Conservation (phyloP, 2,329 filamentous ascomycete genomes). For the Claviceps purpurea region DNA sequence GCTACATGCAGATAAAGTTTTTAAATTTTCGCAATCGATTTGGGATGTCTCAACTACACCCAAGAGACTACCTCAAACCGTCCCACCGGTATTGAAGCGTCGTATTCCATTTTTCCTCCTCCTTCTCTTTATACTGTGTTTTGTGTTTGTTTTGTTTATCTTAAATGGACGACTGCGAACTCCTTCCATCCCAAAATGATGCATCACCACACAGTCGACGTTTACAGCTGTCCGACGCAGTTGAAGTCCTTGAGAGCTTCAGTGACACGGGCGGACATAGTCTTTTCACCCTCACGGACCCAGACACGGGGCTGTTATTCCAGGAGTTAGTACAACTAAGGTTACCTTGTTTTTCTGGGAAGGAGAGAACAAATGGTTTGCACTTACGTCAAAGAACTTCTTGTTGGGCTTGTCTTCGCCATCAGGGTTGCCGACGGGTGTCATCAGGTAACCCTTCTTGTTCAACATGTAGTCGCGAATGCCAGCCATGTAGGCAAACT, state of each 20-base stretch:
- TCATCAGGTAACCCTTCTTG: constrained; percentile 89
- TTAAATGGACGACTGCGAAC: not conserved
- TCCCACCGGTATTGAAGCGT: not conserved
- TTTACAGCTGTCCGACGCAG: constrained; percentile 24
- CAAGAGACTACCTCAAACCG: not conserved
- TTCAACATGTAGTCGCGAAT: constrained; percentile 88
- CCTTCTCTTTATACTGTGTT: not conserved
- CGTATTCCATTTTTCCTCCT: not conserved
- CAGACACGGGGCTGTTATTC: constrained; percentile 63
- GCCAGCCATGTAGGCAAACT: constrained; percentile 85
- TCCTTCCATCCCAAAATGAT: not conserved
- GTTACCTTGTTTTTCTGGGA: not conserved
- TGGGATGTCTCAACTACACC: not conserved
- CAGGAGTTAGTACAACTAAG: not conserved
- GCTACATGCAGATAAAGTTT: not conserved
- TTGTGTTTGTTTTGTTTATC: not conserved
- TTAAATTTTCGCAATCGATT: not conserved
- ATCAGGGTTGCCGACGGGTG: constrained; percentile 86
- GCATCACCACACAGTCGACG: not conserved
- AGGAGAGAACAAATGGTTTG: not conserved
- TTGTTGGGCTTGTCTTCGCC: constrained; percentile 98
- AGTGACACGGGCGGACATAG: constrained; percentile 70
- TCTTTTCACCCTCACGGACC: constrained; percentile 96
- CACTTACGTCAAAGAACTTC: constrained; percentile 61
- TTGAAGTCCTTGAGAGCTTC: constrained; percentile 88